Conservation (phyloP, 2,329 filamentous ascomycete species). For the Knufia fluminis region DNA sequence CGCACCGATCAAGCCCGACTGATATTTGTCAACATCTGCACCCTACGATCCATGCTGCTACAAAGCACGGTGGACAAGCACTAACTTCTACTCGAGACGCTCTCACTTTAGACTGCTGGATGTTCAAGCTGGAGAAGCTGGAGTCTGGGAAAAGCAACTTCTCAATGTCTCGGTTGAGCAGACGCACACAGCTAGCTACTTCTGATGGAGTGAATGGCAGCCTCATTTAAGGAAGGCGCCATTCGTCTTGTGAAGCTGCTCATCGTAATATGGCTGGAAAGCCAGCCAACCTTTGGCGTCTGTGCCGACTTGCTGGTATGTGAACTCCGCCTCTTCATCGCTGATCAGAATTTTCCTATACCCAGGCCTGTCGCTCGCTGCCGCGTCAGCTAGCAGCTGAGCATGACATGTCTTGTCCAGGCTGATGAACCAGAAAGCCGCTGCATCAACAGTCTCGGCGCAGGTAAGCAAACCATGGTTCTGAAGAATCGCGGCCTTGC, state of each 20-base stretch:
- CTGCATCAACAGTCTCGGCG: slow-evolving; percentile 41
- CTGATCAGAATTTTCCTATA: slow-evolving; percentile 23
- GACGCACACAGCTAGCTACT: too few relatives aligned
- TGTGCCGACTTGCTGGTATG: slow-evolving; percentile 21
- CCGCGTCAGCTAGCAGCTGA: slow-evolving; percentile 34
- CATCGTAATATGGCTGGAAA: slow-evolving; percentile 47
- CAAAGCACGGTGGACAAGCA: too few relatives aligned
- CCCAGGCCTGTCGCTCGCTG: slow-evolving; percentile 45
- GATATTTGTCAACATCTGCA: too few relatives aligned
- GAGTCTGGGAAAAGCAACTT: too few relatives aligned
- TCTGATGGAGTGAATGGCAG: too few relatives aligned
- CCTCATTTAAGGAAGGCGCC: neutral
- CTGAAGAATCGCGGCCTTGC: slow-evolving; percentile 23
- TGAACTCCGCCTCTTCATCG: slow-evolving; percentile 23
- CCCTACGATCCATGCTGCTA: too few relatives aligned
- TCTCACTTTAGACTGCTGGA: too few relatives aligned
- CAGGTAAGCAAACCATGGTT: slow-evolving; percentile 39
- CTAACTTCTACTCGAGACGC: too few relatives aligned
- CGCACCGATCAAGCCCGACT: too few relatives aligned
- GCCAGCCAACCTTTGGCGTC: slow-evolving; percentile 46
- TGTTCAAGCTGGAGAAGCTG: too few relatives aligned
- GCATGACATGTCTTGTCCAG: slow-evolving; percentile 34
- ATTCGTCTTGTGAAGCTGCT: slow-evolving; percentile 42
- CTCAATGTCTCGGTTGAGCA: too few relatives aligned
- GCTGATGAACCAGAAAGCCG: slow-evolving; percentile 47